Evolutionary conservation across 2,329 filamentous ascomycete genomes (phyloP).

Genomic region (Aspergillus fructus): DNA sequence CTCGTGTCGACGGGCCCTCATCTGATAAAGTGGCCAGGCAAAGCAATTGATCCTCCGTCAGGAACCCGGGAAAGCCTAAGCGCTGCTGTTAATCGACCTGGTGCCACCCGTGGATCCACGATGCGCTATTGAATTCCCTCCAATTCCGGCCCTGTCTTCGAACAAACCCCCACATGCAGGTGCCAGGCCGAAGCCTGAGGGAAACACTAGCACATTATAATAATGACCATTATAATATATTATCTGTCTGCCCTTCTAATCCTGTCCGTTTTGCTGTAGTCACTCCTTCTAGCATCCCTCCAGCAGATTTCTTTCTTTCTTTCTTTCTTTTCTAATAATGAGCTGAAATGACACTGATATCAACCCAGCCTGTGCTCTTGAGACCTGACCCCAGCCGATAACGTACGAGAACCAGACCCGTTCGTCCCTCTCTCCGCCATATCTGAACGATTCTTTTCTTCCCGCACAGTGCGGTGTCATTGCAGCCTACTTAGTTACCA

Average conservation of each 20-base stretch:
- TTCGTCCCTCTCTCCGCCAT: background rate
- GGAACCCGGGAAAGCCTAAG: background rate
- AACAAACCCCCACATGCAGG: background rate
- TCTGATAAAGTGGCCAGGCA: background rate
- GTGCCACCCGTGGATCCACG: constrained; percentile 2
- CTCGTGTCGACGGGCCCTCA: background rate
- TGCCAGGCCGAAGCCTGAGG: background rate
- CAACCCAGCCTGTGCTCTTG: constrained; percentile 9
- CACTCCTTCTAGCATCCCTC: background rate
- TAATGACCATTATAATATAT: background rate
- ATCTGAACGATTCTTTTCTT: background rate
- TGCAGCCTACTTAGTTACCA: background rate
- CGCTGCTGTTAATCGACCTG: background rate
- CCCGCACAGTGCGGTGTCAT: background rate
- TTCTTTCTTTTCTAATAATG: background rate
- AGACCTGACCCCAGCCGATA: constrained; percentile 5
- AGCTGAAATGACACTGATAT: constrained; percentile 12
- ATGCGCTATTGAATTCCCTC: constrained; percentile 5
- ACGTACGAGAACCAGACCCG: background rate
- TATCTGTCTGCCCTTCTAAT: background rate
- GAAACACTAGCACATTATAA: background rate
- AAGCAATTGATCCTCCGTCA: background rate
- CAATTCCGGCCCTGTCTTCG: background rate
- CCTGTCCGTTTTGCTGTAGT: background rate
- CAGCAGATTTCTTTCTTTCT: background rate